These are phyloP conservation scores for Magnaporthiopsis incrustans DNA, from an alignment of 2,329 filamentous ascomycete species.

Conservation along the genomic window DNA sequence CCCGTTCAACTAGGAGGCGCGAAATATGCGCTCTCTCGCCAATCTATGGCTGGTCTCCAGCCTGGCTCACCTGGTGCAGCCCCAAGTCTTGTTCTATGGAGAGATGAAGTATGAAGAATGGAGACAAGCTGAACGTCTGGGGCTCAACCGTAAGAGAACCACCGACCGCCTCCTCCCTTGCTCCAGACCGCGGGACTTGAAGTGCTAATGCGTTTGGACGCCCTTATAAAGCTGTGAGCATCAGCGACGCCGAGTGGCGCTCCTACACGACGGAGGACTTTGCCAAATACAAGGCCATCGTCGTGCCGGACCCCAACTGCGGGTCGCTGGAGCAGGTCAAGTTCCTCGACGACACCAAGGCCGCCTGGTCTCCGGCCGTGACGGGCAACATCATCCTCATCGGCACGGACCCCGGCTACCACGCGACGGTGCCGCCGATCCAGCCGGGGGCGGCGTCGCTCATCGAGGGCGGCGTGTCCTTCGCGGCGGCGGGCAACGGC, in stretches of 20 bases:
- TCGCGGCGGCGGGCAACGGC: conserved; percentile 12
- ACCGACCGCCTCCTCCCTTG: no score
- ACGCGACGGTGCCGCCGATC: conserved; percentile 16
- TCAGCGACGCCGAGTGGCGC: conserved; percentile 6
- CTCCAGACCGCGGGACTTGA: no score
- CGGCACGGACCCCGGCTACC: conserved; percentile 29
- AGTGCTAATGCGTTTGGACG: background rate
- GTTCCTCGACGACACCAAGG: conserved; percentile 30
- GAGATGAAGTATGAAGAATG: conserved; percentile 1
- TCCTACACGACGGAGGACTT: conserved; percentile 29
- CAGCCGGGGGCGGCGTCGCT: conserved; percentile 24
- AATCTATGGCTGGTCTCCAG: conserved; percentile 1
- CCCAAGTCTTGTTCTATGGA: conserved; percentile 5
- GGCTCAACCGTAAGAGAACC: background rate
- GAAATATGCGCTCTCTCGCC: background rate
- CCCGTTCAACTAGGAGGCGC: background rate
- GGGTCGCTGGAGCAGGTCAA: conserved; percentile 21
- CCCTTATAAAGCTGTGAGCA: background rate
- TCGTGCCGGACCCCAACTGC: conserved; percentile 32
- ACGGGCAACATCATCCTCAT: conserved; percentile 33
- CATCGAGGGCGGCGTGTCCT: conserved; percentile 28
- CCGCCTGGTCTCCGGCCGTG: conserved; percentile 30
- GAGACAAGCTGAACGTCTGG: background rate
- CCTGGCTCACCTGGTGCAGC: conserved; percentile 1
- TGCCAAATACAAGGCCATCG: conserved; percentile 34